A percentile compares a stretch with the other conserved stretches of the same genome.
Conservation (phyloP, 108 stramenopile genomes). For the Mediolabrus comicus region DNA sequence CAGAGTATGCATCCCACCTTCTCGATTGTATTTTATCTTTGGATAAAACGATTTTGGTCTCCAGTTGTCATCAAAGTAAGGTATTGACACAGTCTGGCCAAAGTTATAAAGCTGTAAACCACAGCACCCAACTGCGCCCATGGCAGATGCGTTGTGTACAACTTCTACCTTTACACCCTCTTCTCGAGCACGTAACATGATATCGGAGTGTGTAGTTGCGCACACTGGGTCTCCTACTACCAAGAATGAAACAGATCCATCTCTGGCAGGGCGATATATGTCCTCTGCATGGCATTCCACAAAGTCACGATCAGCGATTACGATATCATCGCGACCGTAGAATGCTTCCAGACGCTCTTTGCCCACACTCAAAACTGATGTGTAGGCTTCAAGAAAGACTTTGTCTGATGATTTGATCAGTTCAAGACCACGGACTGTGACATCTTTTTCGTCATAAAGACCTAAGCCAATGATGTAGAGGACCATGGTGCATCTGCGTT, state of each 20-base stretch:
- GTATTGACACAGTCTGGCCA: conserved; percentile 97
- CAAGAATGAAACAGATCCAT: conserved; percentile 88
- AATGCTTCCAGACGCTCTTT: conserved; percentile 84
- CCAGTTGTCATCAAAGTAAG: conserved; percentile 97
- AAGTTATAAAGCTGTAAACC: conserved; percentile 98
- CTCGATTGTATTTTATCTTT: conserved; percentile 92
- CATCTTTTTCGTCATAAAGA: conserved; percentile 97
- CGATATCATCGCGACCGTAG: conserved; percentile 86
- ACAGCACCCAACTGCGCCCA: conserved; percentile 97
- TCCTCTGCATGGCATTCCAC: conserved; percentile 95
- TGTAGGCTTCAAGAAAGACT: conserved; percentile 97
- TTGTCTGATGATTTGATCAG: conserved; percentile 81
- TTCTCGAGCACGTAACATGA: conserved; percentile 87
- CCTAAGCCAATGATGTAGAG: conserved; percentile 98
- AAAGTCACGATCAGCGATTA: conserved; percentile 91
- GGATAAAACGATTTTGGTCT: conserved; percentile 94
- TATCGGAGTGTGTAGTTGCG: conserved; percentile 97
- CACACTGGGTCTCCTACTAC: conserved; percentile 99
- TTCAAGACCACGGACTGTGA: conserved; percentile 96
- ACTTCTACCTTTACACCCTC: conserved; percentile 83
- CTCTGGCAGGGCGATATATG: conserved; percentile 81
- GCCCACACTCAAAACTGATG: conserved; percentile 89
- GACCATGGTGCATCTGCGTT: conserved; percentile 67
- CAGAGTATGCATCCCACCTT: conserved; percentile 98
- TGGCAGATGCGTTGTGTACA: conserved; percentile 98